Evolutionary conservation across 768 basidiomycete species (phyloP).

Genomic region (Rhodotorula diobovata): DNA sequence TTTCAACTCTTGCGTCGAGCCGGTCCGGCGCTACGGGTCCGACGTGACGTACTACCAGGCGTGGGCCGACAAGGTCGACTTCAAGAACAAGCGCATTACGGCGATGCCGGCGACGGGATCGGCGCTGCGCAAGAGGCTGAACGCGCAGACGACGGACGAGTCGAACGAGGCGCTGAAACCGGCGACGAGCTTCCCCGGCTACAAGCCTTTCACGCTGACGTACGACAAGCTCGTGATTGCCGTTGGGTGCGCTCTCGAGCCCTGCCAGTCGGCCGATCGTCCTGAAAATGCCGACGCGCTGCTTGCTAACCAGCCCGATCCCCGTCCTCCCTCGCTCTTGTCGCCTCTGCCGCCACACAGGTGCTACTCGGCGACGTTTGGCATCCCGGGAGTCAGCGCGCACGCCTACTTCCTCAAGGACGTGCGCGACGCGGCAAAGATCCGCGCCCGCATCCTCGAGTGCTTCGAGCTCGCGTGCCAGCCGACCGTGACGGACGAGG

Average conservation of each 20-base stretch:
- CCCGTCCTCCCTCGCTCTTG: neutral
- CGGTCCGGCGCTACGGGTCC: slow-evolving; percentile 55
- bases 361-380: slow-evolving; percentile 67
- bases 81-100: slow-evolving; percentile 27
- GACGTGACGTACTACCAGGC: slow-evolving; percentile 39
- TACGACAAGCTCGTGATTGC: slow-evolving; percentile 81
- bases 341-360: neutral
- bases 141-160: neutral
- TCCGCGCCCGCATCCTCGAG: slow-evolving; percentile 43
- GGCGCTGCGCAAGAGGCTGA: neutral
- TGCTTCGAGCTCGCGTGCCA: slow-evolving; percentile 83
- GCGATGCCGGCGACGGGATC: slow-evolving; percentile 29
- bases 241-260: slow-evolving; percentile 53
- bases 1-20: slow-evolving; percentile 72
- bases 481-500: slow-evolving; percentile 67
- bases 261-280: too few relatives aligned
- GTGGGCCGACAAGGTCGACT: slow-evolving; percentile 46
- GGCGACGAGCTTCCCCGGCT: slow-evolving; percentile 12
- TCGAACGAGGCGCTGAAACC: neutral
- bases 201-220: slow-evolving; percentile 55
- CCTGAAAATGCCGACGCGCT: too few relatives aligned
- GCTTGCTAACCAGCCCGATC: too few relatives aligned
- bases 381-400: slow-evolving; percentile 51
- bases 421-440: slow-evolving; percentile 33
- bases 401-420: slow-evolving; percentile 48